Conservation (phyloP, 495 filamentous ascomycete genomes). For the Aspergillus nidulans region DNA sequence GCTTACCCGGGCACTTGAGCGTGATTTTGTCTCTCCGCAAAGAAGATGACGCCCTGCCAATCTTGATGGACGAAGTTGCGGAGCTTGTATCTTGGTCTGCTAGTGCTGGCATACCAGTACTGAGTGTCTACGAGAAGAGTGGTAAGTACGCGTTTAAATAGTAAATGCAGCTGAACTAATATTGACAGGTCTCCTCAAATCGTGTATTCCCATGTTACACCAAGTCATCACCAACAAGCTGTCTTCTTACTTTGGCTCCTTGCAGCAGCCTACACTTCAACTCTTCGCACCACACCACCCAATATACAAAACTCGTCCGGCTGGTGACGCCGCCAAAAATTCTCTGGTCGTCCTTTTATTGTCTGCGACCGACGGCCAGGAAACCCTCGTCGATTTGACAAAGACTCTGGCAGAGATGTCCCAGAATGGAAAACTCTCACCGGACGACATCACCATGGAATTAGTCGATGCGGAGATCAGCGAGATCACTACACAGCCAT, state of each 20-base stretch:
- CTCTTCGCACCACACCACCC: conserved; percentile 71
- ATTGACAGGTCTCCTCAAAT: conserved; percentile 72
- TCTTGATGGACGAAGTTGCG: conserved; percentile 80
- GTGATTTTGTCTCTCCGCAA: conserved; percentile 75
- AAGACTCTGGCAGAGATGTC: conserved; percentile 93
- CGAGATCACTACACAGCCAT: conserved; percentile 47
- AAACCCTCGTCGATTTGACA: conserved; percentile 91
- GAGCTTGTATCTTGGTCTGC: conserved; percentile 91
- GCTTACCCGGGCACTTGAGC: conserved; percentile 80
- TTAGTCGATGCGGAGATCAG: conserved; percentile 86
- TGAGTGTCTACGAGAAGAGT: conserved; percentile 88
- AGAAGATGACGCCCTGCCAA: conserved; percentile 67
- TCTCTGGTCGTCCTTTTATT: conserved; percentile 80
- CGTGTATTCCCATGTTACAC: conserved; percentile 73
- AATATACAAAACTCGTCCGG: conserved; percentile 22
- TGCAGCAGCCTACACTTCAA: conserved; percentile 59
- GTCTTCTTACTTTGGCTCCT: conserved; percentile 73
- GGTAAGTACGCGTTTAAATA: conserved; percentile 48
- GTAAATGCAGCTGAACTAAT: background rate
- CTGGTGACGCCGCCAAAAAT: conserved; percentile 5
- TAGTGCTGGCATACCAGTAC: conserved; percentile 73
- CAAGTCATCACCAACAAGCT: conserved; percentile 67
- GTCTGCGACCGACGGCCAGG: conserved; percentile 81
- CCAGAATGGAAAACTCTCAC: conserved; percentile 75
- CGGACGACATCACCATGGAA: conserved; percentile 74